Evolutionary conservation across 805 yeast species (phyloP).

Genomic region (Komagataella mondaviorum): DNA sequence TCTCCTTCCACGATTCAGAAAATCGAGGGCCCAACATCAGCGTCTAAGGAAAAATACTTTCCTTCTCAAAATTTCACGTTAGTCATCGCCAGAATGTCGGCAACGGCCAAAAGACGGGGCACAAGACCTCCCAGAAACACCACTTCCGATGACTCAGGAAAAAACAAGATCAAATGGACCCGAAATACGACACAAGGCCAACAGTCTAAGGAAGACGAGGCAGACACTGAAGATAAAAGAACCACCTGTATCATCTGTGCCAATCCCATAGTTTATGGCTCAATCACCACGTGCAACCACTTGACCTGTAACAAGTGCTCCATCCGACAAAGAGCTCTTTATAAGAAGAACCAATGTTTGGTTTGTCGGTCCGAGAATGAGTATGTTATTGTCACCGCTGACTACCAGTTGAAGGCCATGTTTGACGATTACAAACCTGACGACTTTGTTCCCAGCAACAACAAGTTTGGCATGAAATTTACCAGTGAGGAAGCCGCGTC

Average conservation of each 20-base stretch:
- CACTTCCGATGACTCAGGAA: background rate
- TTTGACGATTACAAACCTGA: conserved; percentile 22
- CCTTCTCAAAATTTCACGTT: background rate
- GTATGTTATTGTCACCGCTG: conserved; percentile 38
- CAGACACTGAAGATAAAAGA: background rate
- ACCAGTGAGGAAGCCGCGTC: conserved; percentile 35
- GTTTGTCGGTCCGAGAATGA: conserved; percentile 70
- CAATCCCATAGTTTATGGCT: conserved; percentile 44
- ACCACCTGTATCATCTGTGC: conserved; percentile 56
- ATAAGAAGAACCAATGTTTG: conserved; percentile 60
- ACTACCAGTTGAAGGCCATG: conserved; percentile 17
- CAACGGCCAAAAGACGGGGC: background rate
- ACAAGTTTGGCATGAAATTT: conserved; percentile 43
- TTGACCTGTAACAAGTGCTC: conserved; percentile 73
- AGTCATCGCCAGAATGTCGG: background rate
- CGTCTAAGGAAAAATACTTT: background rate
- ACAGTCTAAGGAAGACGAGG: background rate
- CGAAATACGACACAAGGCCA: background rate
- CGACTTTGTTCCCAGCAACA: conserved; percentile 22
- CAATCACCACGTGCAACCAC: conserved; percentile 77
- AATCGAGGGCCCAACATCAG: background rate
- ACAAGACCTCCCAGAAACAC: background rate
- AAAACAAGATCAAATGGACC: background rate
- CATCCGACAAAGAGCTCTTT: conserved; percentile 71
- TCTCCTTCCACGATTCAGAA: background rate